Conservation (phyloP, 495 filamentous ascomycete genomes). For the Oleoguttula mirabilis region DNA sequence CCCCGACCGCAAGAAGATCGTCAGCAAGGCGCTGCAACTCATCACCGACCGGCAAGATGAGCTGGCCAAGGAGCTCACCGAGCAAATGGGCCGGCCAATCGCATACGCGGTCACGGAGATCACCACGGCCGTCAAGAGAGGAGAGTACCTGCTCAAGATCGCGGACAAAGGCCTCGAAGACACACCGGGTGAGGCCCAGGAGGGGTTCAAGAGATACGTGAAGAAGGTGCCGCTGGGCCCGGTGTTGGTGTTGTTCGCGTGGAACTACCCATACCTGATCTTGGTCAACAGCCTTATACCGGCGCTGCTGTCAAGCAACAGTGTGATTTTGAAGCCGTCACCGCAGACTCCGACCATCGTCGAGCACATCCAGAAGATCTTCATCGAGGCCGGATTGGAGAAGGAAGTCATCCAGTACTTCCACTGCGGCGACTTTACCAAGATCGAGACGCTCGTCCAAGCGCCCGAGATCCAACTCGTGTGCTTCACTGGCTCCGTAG, state of each 20-base stretch:
- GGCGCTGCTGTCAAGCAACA: constrained; percentile 73
- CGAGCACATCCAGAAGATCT: constrained; percentile 66
- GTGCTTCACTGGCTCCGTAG: constrained; percentile 90
- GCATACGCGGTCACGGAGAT: constrained; percentile 73
- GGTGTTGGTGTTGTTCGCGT: constrained; percentile 78
- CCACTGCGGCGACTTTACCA: constrained; percentile 62
- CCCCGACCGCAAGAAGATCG: constrained; percentile 57
- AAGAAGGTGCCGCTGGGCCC: constrained; percentile 75
- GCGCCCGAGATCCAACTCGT: constrained; percentile 61
- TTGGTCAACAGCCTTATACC: constrained; percentile 83
- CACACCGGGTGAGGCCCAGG: constrained; percentile 65
- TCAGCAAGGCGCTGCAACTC: constrained; percentile 59
- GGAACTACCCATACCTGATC: constrained; percentile 94
- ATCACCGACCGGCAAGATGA: constrained; percentile 61
- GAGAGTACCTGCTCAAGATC: constrained; percentile 69
- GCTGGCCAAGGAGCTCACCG: constrained; percentile 69
- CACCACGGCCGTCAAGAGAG: constrained; percentile 65
- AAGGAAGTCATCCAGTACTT: constrained; percentile 75
- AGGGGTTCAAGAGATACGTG: constrained; percentile 81
- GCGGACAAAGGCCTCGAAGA: constrained; percentile 59
- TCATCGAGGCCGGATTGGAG: constrained; percentile 65
- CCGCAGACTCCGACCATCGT: constrained; percentile 86
- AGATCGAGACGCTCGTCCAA: constrained; percentile 61
- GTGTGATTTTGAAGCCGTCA: constrained; percentile 83
- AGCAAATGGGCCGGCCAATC: constrained; percentile 91